Conservation (phyloP, 345 rosid species). For the Eucalyptus cloeziana region DNA sequence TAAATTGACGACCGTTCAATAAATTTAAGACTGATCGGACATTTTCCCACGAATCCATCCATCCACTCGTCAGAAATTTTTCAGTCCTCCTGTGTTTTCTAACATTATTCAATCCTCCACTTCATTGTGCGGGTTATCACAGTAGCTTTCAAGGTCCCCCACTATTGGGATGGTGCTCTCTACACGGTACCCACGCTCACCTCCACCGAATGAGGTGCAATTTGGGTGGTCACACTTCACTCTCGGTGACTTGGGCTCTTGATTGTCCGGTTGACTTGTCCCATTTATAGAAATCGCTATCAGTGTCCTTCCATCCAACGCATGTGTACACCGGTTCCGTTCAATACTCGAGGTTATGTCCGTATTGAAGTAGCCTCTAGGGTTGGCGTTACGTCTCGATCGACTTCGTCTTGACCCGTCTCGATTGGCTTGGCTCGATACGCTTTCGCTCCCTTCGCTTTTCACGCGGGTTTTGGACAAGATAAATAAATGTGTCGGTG, state of each 20-base stretch:
- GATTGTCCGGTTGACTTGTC: not conserved
- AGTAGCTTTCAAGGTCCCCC: not conserved
- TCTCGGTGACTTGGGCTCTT: not conserved
- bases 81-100: not conserved
- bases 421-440: not conserved
- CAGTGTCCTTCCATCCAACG: not conserved
- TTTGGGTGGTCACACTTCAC: not conserved
- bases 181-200: not conserved
- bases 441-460: not conserved
- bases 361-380: not conserved
- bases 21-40: rapidly evolving
- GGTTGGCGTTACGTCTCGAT: not conserved
- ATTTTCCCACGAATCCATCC: not conserved
- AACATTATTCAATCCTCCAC: not conserved
- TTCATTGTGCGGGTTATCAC: not conserved
- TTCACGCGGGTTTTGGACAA: not conserved
- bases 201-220: not conserved
- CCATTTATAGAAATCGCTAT: not conserved
- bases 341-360: not conserved
- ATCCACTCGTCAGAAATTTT: not conserved
- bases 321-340: not conserved
- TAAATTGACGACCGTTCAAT: not conserved
- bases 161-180: not conserved
- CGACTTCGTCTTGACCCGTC: not conserved
- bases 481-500: not conserved